phyloP scores from a whole-genome alignment of 768 basidiomycete species.

The Tylopilus vinaceipallidus region DNA sequence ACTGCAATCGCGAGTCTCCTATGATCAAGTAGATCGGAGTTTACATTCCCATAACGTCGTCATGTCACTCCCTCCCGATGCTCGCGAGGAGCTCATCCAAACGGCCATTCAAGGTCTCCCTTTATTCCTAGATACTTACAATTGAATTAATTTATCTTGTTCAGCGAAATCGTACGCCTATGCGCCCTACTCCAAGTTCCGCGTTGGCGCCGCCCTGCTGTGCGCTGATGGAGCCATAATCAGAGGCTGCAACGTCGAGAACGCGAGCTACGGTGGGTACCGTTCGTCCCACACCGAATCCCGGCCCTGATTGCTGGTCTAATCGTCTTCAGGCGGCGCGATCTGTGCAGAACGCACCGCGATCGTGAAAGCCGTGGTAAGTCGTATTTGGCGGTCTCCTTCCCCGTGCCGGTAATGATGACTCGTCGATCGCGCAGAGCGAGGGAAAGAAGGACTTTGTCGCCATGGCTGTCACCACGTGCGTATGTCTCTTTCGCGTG shows the following conservation, averaged over 20 bases:
- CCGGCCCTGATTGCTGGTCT: no score
- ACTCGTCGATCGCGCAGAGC: slow-evolving; percentile 49
- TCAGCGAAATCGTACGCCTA: slow-evolving; percentile 73
- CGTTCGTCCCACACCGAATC: neutral
- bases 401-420: neutral
- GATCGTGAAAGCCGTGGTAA: slow-evolving; percentile 88
- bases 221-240: slow-evolving; percentile 68
- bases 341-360: slow-evolving; percentile 97
- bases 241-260: slow-evolving; percentile 91
- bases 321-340: slow-evolving; percentile 57
- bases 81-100: slow-evolving; percentile 50
- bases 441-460: slow-evolving; percentile 70
- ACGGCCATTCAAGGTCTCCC: slow-evolving; percentile 39
- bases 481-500: slow-evolving; percentile 24
- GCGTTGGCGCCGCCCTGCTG: slow-evolving; percentile 87
- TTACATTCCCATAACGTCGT: neutral
- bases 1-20: neutral
- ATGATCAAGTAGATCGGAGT: neutral
- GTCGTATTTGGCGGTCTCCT: slow-evolving; percentile 21
- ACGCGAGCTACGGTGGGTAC: slow-evolving; percentile 77
- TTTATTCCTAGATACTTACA: neutral
- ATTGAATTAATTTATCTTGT: neutral
- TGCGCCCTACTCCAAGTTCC: slow-evolving; percentile 86
- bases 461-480: slow-evolving; percentile 83
- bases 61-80: slow-evolving; percentile 37